A percentile compares a stretch with the other conserved stretches of the same genome.
phyloP scores from a whole-genome alignment of 352 stramenopile genomes.

The Phytophthora idaei region DNA sequence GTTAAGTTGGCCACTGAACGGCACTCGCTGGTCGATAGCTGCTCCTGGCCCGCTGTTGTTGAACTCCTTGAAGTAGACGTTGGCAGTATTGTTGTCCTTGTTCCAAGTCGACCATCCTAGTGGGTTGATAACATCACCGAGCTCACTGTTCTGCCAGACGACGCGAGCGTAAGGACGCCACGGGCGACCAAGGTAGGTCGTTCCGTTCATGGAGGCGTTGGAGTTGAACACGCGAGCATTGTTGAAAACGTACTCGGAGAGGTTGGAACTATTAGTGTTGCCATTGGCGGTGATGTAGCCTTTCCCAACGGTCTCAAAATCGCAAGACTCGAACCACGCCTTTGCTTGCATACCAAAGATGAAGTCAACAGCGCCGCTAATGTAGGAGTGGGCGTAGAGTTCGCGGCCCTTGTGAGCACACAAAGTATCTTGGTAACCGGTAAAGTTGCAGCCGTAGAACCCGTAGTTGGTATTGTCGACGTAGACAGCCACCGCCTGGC shows the following conservation, averaged over 20 bases:
- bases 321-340: constrained; percentile 19
- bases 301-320: constrained; percentile 6
- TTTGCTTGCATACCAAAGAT: constrained; percentile 14
- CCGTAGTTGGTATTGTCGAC: background rate
- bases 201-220: background rate
- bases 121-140: constrained; percentile 7
- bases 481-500: background rate
- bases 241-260: constrained; percentile 7
- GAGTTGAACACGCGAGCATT: background rate
- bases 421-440: constrained; percentile 13
- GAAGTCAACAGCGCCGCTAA: constrained; percentile 24
- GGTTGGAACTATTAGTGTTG: background rate
- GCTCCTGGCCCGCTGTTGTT: constrained; percentile 16
- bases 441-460: constrained; percentile 26
- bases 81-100: constrained; percentile 7
- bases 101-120: constrained; percentile 11
- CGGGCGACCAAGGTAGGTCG: constrained; percentile 15
- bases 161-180: constrained; percentile 13
- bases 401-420: constrained; percentile 15
- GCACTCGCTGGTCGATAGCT: constrained; percentile 7
- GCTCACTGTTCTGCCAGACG: constrained; percentile 16
- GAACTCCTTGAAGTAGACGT: constrained; percentile 22
- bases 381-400: constrained; percentile 15
- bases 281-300: constrained; percentile 10
- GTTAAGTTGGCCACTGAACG: constrained; percentile 16